phyloP scores from a whole-genome alignment of 1,139 yeast genomes.

The Debaryomyces udenii region DNA sequence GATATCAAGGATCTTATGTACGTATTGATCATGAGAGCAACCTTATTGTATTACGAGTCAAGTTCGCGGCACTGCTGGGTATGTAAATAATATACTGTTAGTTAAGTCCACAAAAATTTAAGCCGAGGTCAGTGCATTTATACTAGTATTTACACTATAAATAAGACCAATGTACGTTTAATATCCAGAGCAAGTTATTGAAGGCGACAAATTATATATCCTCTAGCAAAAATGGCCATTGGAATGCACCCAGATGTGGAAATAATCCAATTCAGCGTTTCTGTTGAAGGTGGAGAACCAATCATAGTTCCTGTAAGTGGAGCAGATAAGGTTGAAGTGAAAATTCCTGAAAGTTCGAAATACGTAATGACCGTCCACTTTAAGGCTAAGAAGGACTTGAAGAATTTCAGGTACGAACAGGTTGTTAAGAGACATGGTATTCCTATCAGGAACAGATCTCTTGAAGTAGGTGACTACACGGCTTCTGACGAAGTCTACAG shows the following conservation, averaged over 20 bases:
- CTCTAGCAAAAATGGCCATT: constrained; percentile 11
- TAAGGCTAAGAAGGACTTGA: constrained; percentile 34
- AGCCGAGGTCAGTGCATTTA: background rate
- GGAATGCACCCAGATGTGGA: constrained; percentile 35
- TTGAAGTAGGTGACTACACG: constrained; percentile 35
- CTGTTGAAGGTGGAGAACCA: constrained; percentile 35
- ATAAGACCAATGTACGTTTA: background rate
- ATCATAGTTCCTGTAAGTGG: constrained; percentile 32
- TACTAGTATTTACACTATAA: no score
- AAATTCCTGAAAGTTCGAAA: constrained; percentile 44
- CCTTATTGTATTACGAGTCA: no score
- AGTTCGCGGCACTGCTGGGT: no score
- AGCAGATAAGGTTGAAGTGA: constrained; percentile 31
- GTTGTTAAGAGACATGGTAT: constrained; percentile 44
- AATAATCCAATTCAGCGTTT: constrained; percentile 35
- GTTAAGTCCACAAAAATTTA: background rate
- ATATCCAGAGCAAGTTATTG: no score
- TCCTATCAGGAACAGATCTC: constrained; percentile 35
- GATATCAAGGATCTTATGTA: no score
- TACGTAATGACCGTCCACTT: constrained; percentile 40
- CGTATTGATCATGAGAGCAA: no score
- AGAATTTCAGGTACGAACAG: constrained; percentile 40
- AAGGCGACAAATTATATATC: background rate
- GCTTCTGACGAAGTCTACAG: constrained; percentile 34
- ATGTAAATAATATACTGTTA: no score